These are phyloP conservation scores for Akanthomyces muscarius DNA, from an alignment of 2,329 filamentous ascomycete species.

Conservation along the genomic window DNA sequence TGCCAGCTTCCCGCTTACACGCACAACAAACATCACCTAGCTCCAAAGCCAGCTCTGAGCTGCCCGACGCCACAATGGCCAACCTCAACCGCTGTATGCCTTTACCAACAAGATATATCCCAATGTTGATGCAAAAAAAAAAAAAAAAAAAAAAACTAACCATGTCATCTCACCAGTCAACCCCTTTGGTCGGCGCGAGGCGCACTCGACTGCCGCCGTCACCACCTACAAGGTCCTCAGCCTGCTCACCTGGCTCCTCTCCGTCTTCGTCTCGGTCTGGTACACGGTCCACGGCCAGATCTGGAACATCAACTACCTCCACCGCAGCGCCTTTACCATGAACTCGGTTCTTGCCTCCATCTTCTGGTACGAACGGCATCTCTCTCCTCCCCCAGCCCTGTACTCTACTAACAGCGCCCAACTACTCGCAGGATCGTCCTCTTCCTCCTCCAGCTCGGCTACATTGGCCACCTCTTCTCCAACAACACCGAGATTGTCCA, in stretches of 20 bases:
- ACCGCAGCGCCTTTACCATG: conserved; percentile 70
- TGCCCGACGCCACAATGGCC: conserved; percentile 24
- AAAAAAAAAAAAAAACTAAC: not conserved
- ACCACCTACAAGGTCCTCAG: conserved; percentile 73
- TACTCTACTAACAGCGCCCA: conserved; percentile 9
- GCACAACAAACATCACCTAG: no score
- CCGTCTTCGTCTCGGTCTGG: conserved; percentile 68
- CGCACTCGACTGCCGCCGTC: conserved; percentile 58
- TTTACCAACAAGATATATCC: not conserved
- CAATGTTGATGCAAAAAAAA: not conserved
- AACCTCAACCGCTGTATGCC: conserved; percentile 29
- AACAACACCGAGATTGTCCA: conserved; percentile 58
- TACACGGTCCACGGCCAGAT: conserved; percentile 68
- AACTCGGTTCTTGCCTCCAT: conserved; percentile 62
- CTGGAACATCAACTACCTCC: conserved; percentile 67
- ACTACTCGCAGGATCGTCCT: conserved; percentile 57
- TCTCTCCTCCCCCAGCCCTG: not conserved
- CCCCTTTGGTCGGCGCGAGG: conserved; percentile 69
- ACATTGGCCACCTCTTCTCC: conserved; percentile 73
- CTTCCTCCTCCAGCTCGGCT: conserved; percentile 71
- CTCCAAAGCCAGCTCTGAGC: not conserved
- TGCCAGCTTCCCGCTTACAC: not conserved
- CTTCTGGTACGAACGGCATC: conserved; percentile 62
- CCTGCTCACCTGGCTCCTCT: conserved; percentile 68
- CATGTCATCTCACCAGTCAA: conserved; percentile 53